Conservation (phyloP, 1,139 yeast genomes). For the Saccharomycopsis crataegensis region DNA sequence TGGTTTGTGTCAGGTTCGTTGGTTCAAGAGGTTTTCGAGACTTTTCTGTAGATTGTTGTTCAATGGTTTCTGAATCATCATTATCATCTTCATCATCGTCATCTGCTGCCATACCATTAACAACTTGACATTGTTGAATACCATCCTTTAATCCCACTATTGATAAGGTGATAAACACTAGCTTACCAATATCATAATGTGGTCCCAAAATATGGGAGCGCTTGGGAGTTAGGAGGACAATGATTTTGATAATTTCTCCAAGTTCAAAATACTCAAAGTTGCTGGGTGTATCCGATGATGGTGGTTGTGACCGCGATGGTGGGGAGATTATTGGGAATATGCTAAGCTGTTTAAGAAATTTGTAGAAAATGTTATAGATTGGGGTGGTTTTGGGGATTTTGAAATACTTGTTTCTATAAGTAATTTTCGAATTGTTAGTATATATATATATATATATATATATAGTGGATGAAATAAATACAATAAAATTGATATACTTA, state of each 20-base stretch:
- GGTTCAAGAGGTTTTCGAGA: background rate
- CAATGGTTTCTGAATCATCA: slow-evolving; percentile 3
- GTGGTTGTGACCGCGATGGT: background rate
- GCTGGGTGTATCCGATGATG: background rate
- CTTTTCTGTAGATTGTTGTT: background rate
- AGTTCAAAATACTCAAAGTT: slow-evolving; percentile 24
- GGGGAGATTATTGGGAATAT: slow-evolving; percentile 8
- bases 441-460: too few species aligned
- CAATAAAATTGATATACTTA: too few species aligned
- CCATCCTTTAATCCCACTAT: slow-evolving; percentile 21
- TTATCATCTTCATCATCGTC: background rate
- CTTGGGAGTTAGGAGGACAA: slow-evolving; percentile 33
- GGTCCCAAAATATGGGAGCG: slow-evolving; percentile 29
- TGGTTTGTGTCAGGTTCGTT: background rate
- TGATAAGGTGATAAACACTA: slow-evolving; percentile 36
- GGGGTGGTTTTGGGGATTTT: slow-evolving; percentile 1
- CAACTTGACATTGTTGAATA: slow-evolving; percentile 14
- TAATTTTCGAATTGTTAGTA: too few species aligned
- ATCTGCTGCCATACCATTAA: background rate
- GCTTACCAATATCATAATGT: slow-evolving; percentile 29
- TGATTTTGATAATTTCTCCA: slow-evolving; percentile 36
- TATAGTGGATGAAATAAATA: too few species aligned
- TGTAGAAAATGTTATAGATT: slow-evolving; percentile 11
- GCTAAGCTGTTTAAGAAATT: slow-evolving; percentile 9
- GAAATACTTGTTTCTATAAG: slow-evolving; percentile 3